Evolutionary conservation across 805 yeast species (phyloP).

Genomic region (Yarrowia phangngaensis): DNA sequence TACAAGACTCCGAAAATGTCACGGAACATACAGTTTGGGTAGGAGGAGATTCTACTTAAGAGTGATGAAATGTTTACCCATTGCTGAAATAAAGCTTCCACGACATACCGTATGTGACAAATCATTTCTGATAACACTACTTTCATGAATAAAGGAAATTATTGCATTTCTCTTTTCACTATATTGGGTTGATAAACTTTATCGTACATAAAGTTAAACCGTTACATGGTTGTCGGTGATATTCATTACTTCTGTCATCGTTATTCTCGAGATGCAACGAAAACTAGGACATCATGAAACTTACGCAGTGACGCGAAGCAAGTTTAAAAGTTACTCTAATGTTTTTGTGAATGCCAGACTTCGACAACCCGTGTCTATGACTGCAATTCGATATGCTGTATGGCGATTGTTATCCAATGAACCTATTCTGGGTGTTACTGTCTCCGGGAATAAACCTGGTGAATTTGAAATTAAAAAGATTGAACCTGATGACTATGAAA

Average conservation of each 20-base stretch:
- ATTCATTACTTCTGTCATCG: background rate
- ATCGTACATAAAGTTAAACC: too few species aligned
- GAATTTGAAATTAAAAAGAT: slow-evolving; percentile 1
- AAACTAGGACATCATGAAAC: slow-evolving; percentile 20
- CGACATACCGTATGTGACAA: too few species aligned
- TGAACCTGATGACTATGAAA: background rate
- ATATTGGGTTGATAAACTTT: too few species aligned
- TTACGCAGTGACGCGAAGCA: slow-evolving; percentile 12
- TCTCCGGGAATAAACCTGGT: slow-evolving; percentile 5
- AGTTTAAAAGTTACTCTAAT: slow-evolving; percentile 1
- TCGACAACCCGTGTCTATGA: background rate
- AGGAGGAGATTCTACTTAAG: too few species aligned
- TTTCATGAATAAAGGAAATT: too few species aligned
- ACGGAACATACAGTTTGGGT: too few species aligned
- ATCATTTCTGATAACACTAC: too few species aligned
- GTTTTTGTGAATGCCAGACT: slow-evolving; percentile 14
- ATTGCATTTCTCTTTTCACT: too few species aligned
- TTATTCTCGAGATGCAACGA: background rate
- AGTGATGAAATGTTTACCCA: too few species aligned
- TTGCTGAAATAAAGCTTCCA: too few species aligned
- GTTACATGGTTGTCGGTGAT: too few species aligned
- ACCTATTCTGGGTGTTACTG: slow-evolving; percentile 2
- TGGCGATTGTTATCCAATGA: background rate
- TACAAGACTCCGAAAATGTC: too few species aligned
- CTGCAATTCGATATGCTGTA: background rate